Evolutionary conservation across 2,329 filamentous ascomycete genomes (phyloP).

Genomic region (Curvularia eragrostidis): DNA sequence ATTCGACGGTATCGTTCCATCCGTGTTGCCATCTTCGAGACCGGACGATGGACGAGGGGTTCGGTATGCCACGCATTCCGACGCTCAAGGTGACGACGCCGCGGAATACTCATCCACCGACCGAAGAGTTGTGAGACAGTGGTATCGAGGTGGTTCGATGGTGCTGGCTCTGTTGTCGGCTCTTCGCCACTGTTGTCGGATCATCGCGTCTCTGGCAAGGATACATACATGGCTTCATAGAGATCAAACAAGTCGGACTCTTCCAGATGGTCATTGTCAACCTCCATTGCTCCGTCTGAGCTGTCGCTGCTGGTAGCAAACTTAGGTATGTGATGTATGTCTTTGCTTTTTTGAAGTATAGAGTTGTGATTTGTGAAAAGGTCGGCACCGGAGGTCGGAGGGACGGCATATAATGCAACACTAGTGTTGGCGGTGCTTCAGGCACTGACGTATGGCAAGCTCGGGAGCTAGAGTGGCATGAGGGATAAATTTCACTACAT

Average conservation of each 20-base stretch:
- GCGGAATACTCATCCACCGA: slow-evolving; percentile 73
- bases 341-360: slow-evolving; percentile 9
- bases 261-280: slow-evolving; percentile 21
- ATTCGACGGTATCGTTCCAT: slow-evolving; percentile 21
- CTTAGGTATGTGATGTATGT: slow-evolving; percentile 10
- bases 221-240: slow-evolving; percentile 34
- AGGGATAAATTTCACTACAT: too few species aligned
- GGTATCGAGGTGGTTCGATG: slow-evolving; percentile 5
- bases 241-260: slow-evolving; percentile 27
- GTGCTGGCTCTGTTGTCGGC: slow-evolving; percentile 7
- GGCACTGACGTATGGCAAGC: too few species aligned
- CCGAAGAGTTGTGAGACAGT: slow-evolving; percentile 60
- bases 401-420: too few species aligned
- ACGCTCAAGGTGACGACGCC: slow-evolving; percentile 57
- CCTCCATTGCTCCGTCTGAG: slow-evolving; percentile 20
- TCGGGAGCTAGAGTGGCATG: too few species aligned
- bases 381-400: too few species aligned
- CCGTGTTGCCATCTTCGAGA: slow-evolving; percentile 12
- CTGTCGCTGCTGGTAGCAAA: slow-evolving; percentile 12
- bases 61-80: slow-evolving; percentile 33
- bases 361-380: slow-evolving; percentile 14
- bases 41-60: slow-evolving; percentile 8
- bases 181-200: slow-evolving; percentile 26
- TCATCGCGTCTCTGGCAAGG: slow-evolving; percentile 29
- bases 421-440: too few species aligned